These are phyloP conservation scores for Cutaneotrichosporon curvatum DNA, from an alignment of 1,284 basidiomycete genomes.

Conservation along the genomic window DNA sequence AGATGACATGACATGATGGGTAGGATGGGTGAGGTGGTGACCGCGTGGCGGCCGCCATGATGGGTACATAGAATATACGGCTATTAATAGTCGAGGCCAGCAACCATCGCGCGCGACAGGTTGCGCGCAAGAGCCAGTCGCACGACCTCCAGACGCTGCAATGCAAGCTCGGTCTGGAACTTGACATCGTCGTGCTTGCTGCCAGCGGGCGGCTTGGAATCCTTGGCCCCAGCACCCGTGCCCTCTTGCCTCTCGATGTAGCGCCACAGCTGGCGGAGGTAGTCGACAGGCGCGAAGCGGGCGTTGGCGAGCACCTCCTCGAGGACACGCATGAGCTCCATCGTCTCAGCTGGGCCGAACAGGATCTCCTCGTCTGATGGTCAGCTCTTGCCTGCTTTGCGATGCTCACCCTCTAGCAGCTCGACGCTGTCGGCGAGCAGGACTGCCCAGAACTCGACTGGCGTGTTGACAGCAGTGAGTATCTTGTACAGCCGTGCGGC, in stretches of 20 bases:
- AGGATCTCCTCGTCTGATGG: slow-evolving; percentile 42
- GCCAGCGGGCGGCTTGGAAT: not conserved
- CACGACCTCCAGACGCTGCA: slow-evolving; percentile 46
- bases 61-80: too few relatives aligned
- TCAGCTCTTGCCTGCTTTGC: not conserved
- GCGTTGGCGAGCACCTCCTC: slow-evolving; percentile 44
- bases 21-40: too few relatives aligned
- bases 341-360: slow-evolving; percentile 43
- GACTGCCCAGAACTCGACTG: slow-evolving; percentile 46
- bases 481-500: slow-evolving; percentile 44
- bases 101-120: slow-evolving; percentile 36
- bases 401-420: slow-evolving; percentile 44
- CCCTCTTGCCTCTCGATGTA: slow-evolving; percentile 16
- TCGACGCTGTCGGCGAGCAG: slow-evolving; percentile 46
- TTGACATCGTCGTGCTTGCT: slow-evolving; percentile 5
- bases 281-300: slow-evolving; percentile 32
- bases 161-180: slow-evolving; percentile 20
- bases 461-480: slow-evolving; percentile 44
- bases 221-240: not conserved
- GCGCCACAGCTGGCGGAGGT: slow-evolving; percentile 28
- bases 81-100: slow-evolving; percentile 21
- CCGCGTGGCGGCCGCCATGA: too few relatives aligned
- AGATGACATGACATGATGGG: too few relatives aligned
- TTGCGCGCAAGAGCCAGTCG: slow-evolving; percentile 46
- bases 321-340: slow-evolving; percentile 47